Evolutionary conservation across 257 asterid species (phyloP).

Genomic region (Ocimum tenuiflorum): DNA sequence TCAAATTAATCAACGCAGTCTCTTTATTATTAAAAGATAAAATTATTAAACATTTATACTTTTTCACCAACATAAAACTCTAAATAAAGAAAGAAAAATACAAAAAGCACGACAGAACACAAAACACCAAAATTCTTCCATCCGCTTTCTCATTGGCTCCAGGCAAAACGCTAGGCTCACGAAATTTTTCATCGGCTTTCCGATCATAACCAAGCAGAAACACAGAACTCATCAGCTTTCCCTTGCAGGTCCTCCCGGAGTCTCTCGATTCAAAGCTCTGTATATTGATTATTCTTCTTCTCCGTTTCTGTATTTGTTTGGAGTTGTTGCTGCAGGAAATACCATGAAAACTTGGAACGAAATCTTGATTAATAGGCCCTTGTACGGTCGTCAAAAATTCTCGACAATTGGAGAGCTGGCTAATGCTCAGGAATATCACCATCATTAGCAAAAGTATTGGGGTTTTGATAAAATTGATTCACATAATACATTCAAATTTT

Average conservation of each 20-base stretch:
- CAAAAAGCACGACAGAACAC: too few relatives aligned
- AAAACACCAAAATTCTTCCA: too few relatives aligned
- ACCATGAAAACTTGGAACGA: conserved; percentile 21
- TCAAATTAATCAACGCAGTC: too few relatives aligned
- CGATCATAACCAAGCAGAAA: too few relatives aligned
- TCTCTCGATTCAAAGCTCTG: conserved; percentile 29
- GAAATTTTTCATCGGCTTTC: too few relatives aligned
- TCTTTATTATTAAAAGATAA: too few relatives aligned
- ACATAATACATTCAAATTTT: conserved; percentile 7
- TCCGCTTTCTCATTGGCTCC: too few relatives aligned
- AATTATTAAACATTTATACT: too few relatives aligned
- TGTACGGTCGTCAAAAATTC: neutral
- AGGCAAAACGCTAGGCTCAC: too few relatives aligned
- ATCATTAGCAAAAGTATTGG: conserved; percentile 17
- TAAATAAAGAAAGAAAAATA: too few relatives aligned
- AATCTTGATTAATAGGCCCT: conserved; percentile 13
- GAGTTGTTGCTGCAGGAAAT: conserved; percentile 24
- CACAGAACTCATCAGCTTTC: too few relatives aligned
- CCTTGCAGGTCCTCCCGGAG: conserved; percentile 58
- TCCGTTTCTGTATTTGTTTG: conserved; percentile 18
- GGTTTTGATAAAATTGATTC: conserved; percentile 2
- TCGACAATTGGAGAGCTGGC: conserved; percentile 21
- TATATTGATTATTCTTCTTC: conserved; percentile 20
- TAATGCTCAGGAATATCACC: conserved; percentile 13
- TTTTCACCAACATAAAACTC: too few relatives aligned